Percentiles rank a stretch among this genome's conserved stretches.
Evolutionary conservation across 2,329 filamentous ascomycete species (phyloP).

Genomic region (Microcyclospora tardicrescens): DNA sequence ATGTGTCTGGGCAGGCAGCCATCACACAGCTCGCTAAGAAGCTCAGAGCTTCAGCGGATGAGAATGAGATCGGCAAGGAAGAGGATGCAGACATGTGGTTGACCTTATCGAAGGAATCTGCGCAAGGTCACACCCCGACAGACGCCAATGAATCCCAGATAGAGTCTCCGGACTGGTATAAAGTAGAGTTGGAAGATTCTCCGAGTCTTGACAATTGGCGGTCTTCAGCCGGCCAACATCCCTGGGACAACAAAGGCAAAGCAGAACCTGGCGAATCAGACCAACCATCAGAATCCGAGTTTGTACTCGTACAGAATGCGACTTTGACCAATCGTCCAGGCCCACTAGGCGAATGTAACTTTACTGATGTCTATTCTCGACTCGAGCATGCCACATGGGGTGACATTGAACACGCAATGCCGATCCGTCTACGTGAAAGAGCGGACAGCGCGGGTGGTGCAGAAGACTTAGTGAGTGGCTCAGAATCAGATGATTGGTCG

Average conservation of each 20-base stretch:
- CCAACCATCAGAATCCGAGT: not conserved
- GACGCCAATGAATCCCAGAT: too few relatives aligned
- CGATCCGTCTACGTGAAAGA: not conserved
- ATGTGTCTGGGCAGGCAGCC: too few relatives aligned
- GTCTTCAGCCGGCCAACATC: not conserved
- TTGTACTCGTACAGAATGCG: not conserved
- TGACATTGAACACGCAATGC: not conserved
- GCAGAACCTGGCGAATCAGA: not conserved
- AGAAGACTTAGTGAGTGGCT: not conserved
- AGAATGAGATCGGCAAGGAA: too few relatives aligned
- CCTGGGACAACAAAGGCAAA: not conserved
- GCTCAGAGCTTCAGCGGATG: too few relatives aligned
- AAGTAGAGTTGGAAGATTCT: too few relatives aligned
- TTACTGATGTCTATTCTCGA: too few relatives aligned
- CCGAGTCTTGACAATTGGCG: too few relatives aligned
- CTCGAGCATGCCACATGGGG: not conserved
- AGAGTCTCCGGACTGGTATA: too few relatives aligned
- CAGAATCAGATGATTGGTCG: not conserved
- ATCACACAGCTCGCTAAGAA: too few relatives aligned
- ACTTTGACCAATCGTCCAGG: not conserved
- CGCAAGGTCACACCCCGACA: too few relatives aligned
- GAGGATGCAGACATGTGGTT: too few relatives aligned
- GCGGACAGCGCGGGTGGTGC: not conserved
- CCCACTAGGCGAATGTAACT: not conserved
- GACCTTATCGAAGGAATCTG: too few relatives aligned